Evolutionary conservation across 352 stramenopile species (phyloP), one percentile per base, ranked within the genome.

Genomic region (Globisporangium irregulare): DNA sequence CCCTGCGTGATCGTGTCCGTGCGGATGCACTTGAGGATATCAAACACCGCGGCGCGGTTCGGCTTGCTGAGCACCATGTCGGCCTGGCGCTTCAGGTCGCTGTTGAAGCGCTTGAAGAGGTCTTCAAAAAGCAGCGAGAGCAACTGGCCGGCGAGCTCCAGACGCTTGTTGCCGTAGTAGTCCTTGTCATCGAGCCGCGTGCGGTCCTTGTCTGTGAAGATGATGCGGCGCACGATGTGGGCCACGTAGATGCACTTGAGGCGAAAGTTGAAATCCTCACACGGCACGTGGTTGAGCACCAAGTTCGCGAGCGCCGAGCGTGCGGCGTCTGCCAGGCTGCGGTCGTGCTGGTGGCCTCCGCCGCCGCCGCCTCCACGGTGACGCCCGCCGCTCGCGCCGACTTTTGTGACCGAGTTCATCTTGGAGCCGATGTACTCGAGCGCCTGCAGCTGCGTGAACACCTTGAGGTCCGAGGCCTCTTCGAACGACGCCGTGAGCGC

Each of bases 91-190:
- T 99, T 99, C 27, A 99, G 77, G 69, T 99, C 97, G 66, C 89
- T 96, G 80, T 99, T 99, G 79, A 99, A 99, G 29, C 97, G 88
- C 82, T 99, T 99, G 80, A 98, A 99, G 18, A 98, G 62, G 82
- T 99, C 97, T 78, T 99, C 98, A 84, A 99, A 99, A 15, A 99
- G 83, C 50, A 99, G 78, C 34, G 93, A 98, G 20, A 99, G 85
- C 56, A 99, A 78, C 80, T 99, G 98, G 27, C 98, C 98, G 10
- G 97, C 97, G 25, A 99, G 84, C 75, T 99, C 98, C n/a, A 99
- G 78, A 60, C 98, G 90, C 80, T 99, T 99, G 81, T 99, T 99
- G 25, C 98, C 98, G 72, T 99, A 99, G 80, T 99, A 99, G 80
- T 99, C 98, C 78, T 99, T 99, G 79, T 99, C 97, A 75, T 99